Evolutionary conservation across 108 stramenopile genomes (phyloP), one percentile per base, ranked within the genome.

Genomic region (Cyclostephanos tholiformis): DNA sequence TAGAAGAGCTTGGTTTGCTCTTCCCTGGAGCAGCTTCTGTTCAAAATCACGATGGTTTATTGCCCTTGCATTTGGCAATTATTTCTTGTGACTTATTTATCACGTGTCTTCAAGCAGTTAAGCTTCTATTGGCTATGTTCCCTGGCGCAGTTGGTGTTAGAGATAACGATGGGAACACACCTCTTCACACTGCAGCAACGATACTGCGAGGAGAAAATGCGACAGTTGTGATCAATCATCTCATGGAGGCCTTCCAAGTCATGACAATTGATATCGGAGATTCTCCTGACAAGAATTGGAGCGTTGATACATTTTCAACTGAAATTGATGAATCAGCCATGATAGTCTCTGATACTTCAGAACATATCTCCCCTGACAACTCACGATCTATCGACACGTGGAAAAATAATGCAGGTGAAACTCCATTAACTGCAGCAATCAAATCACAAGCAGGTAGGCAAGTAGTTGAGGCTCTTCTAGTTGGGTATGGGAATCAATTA

Each of bases 1-100:
- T 91, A 44, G 49, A 74, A 30, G 78, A 90, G 65, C 89, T 95
- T 41, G 89, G 88, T 39, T 79, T 86, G 52, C 67, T 73, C 46
- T 95, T 95, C 50, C 68, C 87, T 27, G 82, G 87, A 50, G 94
- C 91, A 38, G 94, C 94, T 22, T 91, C 91, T 35, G 91, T 95
- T 53, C 83, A 91, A 69, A 95, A 95, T 57, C 87, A 95, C 62
- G 89, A 95, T 41, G 94, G 94, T 16, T 81, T 91, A 75, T 82
- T 95, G 17, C 91, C 94, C 10, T 63, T 92, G 55, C 91, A 95
- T 63, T 81, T 91, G 53, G 84, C 90, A 17, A 80, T 92, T 68
- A 80, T 76, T 63, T 79, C 88, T 51, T 81, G 82, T 67, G 82
- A 82, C 20, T 68, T 82, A 25, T 69, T 73, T 26, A 48, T 61